A percentile compares a stretch with the other conserved stretches of the same genome.
These are phyloP conservation scores for Raddia guianensis DNA, from an alignment of 176 grass and related monocot genomes.

Conservation along the genomic window DNA sequence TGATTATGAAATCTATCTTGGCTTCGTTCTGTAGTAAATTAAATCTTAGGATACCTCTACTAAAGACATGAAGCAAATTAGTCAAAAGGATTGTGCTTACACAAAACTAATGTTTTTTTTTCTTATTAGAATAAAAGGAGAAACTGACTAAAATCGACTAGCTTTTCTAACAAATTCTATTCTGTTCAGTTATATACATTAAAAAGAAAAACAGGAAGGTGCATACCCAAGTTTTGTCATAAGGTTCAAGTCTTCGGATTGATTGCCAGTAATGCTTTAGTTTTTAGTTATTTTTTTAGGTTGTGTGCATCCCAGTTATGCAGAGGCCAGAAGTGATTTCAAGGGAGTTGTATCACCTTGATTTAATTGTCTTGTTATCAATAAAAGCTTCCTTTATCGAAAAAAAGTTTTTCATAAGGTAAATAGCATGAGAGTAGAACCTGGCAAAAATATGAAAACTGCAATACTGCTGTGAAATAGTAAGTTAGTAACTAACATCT, in stretches of 20 bases:
- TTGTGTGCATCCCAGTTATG: no score
- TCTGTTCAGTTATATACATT: background rate
- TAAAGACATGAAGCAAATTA: background rate
- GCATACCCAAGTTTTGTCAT: background rate
- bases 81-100: background rate
- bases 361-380: no score
- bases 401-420: background rate
- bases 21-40: background rate
- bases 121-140: background rate
- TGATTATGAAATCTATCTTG: background rate
- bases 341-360: no score
- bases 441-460: background rate
- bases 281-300: no score
- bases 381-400: no score
- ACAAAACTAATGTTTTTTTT: no score
- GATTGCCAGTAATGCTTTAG: no score
- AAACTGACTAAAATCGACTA: background rate
- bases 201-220: background rate
- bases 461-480: constrained; percentile 36
- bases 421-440: background rate
- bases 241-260: no score
- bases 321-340: no score
- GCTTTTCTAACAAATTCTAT: background rate
- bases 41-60: background rate
- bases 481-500: background rate